Evolutionary conservation across 2,329 filamentous ascomycete species (phyloP), one percentile per base, ranked within the genome.

Genomic region (Botrytis pseudocinerea): DNA sequence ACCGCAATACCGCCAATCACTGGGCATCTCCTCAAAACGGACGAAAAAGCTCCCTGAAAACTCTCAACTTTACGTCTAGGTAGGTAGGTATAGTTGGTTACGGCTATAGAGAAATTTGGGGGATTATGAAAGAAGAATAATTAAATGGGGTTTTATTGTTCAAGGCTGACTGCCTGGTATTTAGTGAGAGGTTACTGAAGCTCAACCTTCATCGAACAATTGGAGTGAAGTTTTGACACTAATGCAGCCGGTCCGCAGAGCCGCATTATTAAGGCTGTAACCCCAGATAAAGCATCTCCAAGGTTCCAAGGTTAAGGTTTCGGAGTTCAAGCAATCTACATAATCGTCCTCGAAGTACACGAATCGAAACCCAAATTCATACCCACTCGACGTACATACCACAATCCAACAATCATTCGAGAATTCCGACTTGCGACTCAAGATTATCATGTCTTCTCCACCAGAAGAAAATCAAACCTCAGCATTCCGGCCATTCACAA

Each of bases 401-500:
- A 28, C 25, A 54, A 22, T 44, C 18, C 48, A 68, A 25, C 7
- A 46, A 22, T 9, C 9, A 57, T n/a, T 54, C 5, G 4, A 42
- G 9, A 42, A 16, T 42, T 72, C 51, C 28, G 20, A 54, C 25
- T 59, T 8, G 2, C 40, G 28, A 32, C 35, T 32, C 20, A 16
- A 5, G 28, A 72, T 54, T n/a, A 75, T 32, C 48, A 76, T 75
- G 72, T 71, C 73, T 61, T 64, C 59, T 62, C 69, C 65, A 28
- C 59, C 69, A 4, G 62, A 68, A 35, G 75, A 72, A 64, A 68
- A 71, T 44, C 75, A 80, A 59, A 32, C 64, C 8, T 66, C 78
- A 65, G 74, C 79, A 12, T 77, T 81, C 70, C 76, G 80, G 60
- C 79, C 78, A n/a, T 92, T 95, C 77, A 92, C 90, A 16, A 87